These are phyloP conservation scores for Neurospora tetraspora DNA, from an alignment of 495 filamentous ascomycete species.

Conservation along the genomic window DNA sequence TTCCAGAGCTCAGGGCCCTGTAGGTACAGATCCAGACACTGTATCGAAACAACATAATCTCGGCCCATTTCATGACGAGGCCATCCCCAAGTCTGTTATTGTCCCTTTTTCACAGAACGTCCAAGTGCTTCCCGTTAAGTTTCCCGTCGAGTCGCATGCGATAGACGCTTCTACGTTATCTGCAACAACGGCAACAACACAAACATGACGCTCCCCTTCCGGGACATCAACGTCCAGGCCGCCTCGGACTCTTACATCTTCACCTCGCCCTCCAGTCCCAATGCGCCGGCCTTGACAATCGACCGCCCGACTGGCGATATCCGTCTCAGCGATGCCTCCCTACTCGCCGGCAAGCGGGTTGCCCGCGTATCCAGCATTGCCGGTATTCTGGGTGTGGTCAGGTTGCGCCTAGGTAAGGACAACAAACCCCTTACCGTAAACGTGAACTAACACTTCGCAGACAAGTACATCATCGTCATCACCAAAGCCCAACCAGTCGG, in stretches of 20 bases:
- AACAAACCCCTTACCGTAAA: background rate
- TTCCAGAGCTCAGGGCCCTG: background rate
- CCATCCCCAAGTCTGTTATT: background rate
- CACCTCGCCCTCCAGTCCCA: constrained; percentile 85
- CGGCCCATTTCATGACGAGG: background rate
- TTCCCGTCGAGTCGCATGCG: background rate
- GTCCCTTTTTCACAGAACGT: background rate
- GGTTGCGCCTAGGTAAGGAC: constrained; percentile 69
- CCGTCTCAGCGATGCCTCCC: constrained; percentile 65
- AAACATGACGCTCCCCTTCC: constrained; percentile 62
- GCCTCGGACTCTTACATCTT: constrained; percentile 91
- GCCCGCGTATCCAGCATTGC: constrained; percentile 68
- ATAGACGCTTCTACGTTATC: background rate
- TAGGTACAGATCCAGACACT: background rate
- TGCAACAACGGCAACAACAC: background rate
- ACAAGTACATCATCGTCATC: constrained; percentile 95
- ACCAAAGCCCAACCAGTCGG: constrained; percentile 90
- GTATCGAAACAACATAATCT: background rate
- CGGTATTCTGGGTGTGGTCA: constrained; percentile 87
- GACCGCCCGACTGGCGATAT: constrained; percentile 91
- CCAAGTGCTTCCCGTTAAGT: background rate
- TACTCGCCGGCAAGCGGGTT: constrained; percentile 68
- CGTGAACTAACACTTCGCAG: constrained; percentile 33
- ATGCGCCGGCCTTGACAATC: constrained; percentile 75
- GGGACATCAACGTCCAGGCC: constrained; percentile 92